Conservation (phyloP, 148 eudicot genomes). For the Linanthus parryae region DNA sequence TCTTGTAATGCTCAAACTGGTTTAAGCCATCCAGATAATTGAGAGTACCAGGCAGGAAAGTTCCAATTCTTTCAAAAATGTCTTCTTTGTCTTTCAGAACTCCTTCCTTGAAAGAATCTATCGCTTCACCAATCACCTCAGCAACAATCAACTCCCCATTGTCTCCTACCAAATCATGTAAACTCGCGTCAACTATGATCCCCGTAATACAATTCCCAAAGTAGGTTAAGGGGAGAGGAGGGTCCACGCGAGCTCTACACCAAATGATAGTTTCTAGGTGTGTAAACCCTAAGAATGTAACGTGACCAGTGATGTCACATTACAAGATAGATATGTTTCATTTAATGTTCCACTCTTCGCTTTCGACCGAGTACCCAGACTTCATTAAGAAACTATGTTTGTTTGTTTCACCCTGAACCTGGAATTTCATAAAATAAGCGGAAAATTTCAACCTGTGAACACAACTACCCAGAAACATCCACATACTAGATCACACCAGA, state of each 20-base stretch:
- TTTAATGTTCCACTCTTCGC: too few species aligned
- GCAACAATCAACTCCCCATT: neutral
- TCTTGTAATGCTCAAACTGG: neutral
- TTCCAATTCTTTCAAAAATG: neutral
- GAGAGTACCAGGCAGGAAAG: neutral
- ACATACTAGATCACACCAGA: too few species aligned
- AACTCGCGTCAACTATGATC: neutral
- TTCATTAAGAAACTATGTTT: too few species aligned
- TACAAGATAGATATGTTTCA: too few species aligned
- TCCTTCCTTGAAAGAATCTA: neutral
- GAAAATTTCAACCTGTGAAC: too few species aligned
- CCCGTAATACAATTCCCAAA: neutral
- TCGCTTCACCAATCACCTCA: neutral
- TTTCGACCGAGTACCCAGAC: too few species aligned
- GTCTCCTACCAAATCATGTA: neutral
- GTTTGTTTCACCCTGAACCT: too few species aligned
- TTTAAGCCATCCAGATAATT: neutral
- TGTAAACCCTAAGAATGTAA: too few species aligned
- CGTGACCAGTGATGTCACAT: too few species aligned
- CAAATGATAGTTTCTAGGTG: too few species aligned
- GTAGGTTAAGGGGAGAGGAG: neutral
- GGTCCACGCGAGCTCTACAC: neutral
- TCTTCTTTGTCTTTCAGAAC: neutral
- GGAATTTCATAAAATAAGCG: too few species aligned
- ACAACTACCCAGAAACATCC: too few species aligned